phyloP scores from a whole-genome alignment of 2,329 filamentous ascomycete species.

The Cryphonectria japonica region DNA sequence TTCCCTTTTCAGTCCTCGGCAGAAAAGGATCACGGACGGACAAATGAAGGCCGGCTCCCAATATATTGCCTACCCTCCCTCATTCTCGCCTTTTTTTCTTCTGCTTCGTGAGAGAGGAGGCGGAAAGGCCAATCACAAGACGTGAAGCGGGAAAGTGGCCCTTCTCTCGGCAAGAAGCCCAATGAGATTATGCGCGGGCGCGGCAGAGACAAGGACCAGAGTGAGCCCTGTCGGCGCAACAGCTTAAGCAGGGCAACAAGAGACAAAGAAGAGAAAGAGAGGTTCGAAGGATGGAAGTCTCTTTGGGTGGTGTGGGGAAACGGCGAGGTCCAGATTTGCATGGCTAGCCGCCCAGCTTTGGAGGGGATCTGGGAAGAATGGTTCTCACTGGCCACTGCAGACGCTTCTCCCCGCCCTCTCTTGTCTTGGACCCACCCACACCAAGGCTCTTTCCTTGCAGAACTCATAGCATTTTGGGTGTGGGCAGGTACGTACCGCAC shows the following conservation, averaged over 20 bases:
- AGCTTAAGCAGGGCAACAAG: not conserved
- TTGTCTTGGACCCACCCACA: not conserved
- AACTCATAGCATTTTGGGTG: not conserved
- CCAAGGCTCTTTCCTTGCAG: not conserved
- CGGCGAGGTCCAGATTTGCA: constrained; percentile 15
- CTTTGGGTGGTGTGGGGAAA: not conserved
- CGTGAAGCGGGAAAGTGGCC: not conserved
- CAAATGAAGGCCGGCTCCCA: not conserved
- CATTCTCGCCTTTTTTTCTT: not conserved
- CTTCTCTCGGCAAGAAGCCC: not conserved
- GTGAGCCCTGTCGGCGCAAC: not conserved
- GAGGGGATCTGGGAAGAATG: not conserved
- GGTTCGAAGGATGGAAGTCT: not conserved
- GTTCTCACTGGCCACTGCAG: constrained; percentile 3
- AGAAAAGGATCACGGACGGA: not conserved
- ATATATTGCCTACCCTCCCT: not conserved
- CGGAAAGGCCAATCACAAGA: not conserved
- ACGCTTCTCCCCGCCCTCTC: constrained; percentile 11
- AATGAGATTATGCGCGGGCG: not conserved
- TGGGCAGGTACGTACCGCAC: not conserved
- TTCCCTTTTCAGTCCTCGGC: not conserved
- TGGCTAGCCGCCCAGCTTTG: constrained; percentile 24
- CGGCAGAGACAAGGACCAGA: not conserved
- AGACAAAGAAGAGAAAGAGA: not conserved
- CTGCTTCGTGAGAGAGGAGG: no score